A percentile compares a stretch with the other conserved stretches of the same genome.
Conservation (phyloP, 768 basidiomycete species). For the Termitomyces sp. region DNA sequence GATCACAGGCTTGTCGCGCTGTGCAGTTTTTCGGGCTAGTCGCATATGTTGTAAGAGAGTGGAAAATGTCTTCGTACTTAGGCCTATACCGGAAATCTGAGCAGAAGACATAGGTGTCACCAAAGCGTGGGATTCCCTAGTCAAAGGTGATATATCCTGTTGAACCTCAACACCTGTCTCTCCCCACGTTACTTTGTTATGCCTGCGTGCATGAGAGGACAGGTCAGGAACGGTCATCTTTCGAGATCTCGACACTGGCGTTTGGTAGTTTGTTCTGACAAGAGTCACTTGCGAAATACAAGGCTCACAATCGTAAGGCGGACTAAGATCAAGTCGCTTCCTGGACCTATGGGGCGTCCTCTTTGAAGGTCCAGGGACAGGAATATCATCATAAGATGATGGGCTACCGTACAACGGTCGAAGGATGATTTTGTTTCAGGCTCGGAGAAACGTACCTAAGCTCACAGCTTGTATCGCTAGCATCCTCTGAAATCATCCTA, state of each 20-base stretch:
- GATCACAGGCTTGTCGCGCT: not conserved
- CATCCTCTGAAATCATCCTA: no score
- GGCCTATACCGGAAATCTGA: not conserved
- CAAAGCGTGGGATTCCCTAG: not conserved
- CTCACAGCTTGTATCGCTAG: not conserved
- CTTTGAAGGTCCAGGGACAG: conserved; percentile 4
- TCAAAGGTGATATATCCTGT: not conserved
- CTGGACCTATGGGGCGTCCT: not conserved
- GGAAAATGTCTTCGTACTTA: not conserved
- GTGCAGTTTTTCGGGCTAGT: conserved; percentile 3
- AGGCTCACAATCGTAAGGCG: not conserved
- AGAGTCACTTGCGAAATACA: conserved; percentile 15
- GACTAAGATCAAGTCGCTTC: not conserved
- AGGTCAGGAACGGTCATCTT: not conserved
- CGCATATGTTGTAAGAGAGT: not conserved
- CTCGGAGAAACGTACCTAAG: not conserved
- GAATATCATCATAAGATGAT: not conserved
- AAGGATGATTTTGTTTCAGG: not conserved
- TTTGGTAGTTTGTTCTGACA: conserved; percentile 1
- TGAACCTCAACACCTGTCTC: not conserved
- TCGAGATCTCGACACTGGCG: not conserved
- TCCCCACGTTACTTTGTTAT: not conserved
- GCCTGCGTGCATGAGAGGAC: not conserved
- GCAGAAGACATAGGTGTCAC: not conserved
- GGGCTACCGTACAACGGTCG: not conserved